Evolutionary conservation across 495 filamentous ascomycete species (phyloP), one percentile per base, ranked within the genome.

Genomic region (Aspergillus conjunctus): DNA sequence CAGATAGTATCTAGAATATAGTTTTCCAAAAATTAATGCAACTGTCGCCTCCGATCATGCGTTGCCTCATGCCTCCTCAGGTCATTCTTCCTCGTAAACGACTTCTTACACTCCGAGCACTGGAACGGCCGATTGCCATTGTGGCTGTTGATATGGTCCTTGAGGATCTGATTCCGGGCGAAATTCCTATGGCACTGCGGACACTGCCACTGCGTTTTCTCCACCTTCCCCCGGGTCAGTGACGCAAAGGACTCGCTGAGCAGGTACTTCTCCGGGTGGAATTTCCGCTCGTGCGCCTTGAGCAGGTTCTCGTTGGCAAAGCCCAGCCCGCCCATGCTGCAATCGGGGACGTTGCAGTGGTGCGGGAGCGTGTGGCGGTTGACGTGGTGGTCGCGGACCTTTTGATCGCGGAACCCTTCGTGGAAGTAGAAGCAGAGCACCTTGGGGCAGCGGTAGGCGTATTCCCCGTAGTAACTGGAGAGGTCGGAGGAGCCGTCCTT

Each of bases 391-490:
- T 45, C 20, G 31, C 58, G 58, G 6, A 34, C n/a, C 2, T 31
- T 43, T 17, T 4, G 14, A 8, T 26, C 37, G 7, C 31, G 18
- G 50, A 60, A 54, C 1, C 58, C 58, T 26, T 60, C 49, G 10
- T 60, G 58, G 50, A 60, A 60, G 21, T 33, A 60, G 37, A 60
- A 60, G 39, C 58, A 60, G 3, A 34, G 41, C 7, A 60, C 21
- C 18, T 60, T 53, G 0, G 58, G 50, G 17, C 58, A 60, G 12
- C 58, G 49, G 50, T 54, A 60, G 10, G 58, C 45, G 15, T 52
- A 54, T 1, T 45, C 26, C 21, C 41, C 57, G 18, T 59, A 59
- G 6, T 51, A 37, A 7, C 21, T 18, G 11, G 49, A 22, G 34
- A 59, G 26, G 9, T 44, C 49, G 21, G 33, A 7, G 3, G 37